A percentile compares a stretch with the other conserved stretches of the same genome.
Conservation (phyloP, 306 rosid species). For the Cyamopsis tetragonoloba region DNA sequence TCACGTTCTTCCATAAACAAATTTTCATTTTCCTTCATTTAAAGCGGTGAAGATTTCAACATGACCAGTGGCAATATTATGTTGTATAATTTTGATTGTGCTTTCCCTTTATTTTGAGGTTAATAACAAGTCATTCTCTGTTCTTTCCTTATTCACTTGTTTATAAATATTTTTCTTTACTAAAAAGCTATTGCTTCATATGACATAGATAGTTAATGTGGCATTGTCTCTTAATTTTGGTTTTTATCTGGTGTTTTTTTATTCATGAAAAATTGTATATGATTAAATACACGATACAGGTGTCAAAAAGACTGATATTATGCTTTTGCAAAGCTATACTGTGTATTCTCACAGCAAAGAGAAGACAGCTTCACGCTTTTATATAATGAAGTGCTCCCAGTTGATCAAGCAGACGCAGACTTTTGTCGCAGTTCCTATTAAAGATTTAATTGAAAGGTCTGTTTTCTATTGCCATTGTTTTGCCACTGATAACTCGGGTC, state of each 20-base stretch:
- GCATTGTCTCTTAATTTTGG: neutral
- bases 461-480: slow-evolving; percentile 2
- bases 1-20: neutral
- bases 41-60: neutral
- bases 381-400: slow-evolving; percentile 53
- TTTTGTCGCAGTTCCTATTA: slow-evolving; percentile 43
- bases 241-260: neutral
- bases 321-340: slow-evolving; percentile 49
- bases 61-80: neutral
- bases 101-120: slow-evolving; percentile 9
- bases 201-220: slow-evolving; percentile 21
- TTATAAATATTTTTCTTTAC: neutral
- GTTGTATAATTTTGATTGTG: neutral
- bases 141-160: neutral
- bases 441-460: slow-evolving; percentile 59
- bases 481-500: slow-evolving; percentile 1
- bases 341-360: slow-evolving; percentile 60
- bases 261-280: slow-evolving; percentile 5
- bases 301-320: slow-evolving; percentile 45
- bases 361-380: slow-evolving; percentile 60
- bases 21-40: neutral
- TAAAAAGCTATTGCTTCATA: neutral
- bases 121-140: neutral
- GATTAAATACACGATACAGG: slow-evolving; percentile 40
- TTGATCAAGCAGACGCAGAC: slow-evolving; percentile 24